These are phyloP conservation scores for Lecanosticta acicola DNA, from an alignment of 2,329 filamentous ascomycete species.

Conservation along the genomic window DNA sequence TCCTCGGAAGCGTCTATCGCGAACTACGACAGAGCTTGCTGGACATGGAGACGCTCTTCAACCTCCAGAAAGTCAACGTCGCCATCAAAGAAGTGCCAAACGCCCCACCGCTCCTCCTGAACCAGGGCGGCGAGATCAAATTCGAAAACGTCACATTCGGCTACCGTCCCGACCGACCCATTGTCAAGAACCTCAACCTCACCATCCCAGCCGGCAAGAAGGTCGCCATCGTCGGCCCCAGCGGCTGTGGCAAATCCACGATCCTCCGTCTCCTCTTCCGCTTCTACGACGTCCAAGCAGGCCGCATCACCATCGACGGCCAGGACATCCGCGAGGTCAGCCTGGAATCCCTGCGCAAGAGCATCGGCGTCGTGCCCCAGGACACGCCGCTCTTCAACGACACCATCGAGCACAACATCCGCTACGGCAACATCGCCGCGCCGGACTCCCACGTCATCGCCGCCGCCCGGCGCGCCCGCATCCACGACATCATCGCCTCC, in stretches of 20 bases:
- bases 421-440: slow-evolving; percentile 79
- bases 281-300: slow-evolving; percentile 82
- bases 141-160: slow-evolving; percentile 96
- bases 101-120: slow-evolving; percentile 66
- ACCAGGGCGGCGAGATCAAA: slow-evolving; percentile 76
- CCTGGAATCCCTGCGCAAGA: slow-evolving; percentile 72
- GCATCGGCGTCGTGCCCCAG: slow-evolving; percentile 93
- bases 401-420: slow-evolving; percentile 91
- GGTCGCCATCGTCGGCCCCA: slow-evolving; percentile 89
- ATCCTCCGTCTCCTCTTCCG: slow-evolving; percentile 86
- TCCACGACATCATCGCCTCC: slow-evolving; percentile 73
- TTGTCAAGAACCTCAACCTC: slow-evolving; percentile 75
- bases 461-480: slow-evolving; percentile 74
- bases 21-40: slow-evolving; percentile 89
- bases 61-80: slow-evolving; percentile 92
- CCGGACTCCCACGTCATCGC: slow-evolving; percentile 65
- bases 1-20: slow-evolving; percentile 94
- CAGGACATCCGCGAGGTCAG: slow-evolving; percentile 83
- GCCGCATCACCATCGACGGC: slow-evolving; percentile 83
- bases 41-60: slow-evolving; percentile 98
- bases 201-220: slow-evolving; percentile 95
- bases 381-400: slow-evolving; percentile 97
- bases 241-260: slow-evolving; percentile 93
- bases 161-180: slow-evolving; percentile 80
- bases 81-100: slow-evolving; percentile 70